Evolutionary conservation across 495 filamentous ascomycete species (phyloP).

Genomic region (Neurospora sp.): DNA sequence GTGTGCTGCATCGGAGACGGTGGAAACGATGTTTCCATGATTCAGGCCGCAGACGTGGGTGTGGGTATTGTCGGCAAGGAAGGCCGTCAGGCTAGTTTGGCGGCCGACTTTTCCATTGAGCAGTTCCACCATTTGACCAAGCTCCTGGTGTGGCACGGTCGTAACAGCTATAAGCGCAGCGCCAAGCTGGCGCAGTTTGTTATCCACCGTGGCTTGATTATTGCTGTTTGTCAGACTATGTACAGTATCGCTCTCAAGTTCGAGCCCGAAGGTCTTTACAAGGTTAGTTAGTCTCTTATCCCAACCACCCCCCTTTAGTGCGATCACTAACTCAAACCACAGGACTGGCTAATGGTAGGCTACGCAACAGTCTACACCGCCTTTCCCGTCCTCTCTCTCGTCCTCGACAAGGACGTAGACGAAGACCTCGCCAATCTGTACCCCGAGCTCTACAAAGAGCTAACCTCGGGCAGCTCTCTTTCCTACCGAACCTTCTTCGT

Average conservation of each 20-base stretch:
- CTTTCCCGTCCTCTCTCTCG: slow-evolving; percentile 87
- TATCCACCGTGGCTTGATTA: slow-evolving; percentile 93
- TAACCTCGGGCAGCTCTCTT: slow-evolving; percentile 73
- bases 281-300: slow-evolving; percentile 26
- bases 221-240: slow-evolving; percentile 91
- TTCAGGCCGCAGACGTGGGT: slow-evolving; percentile 94
- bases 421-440: slow-evolving; percentile 88
- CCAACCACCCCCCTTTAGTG: background rate
- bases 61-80: slow-evolving; percentile 98
- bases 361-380: slow-evolving; percentile 97
- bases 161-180: slow-evolving; percentile 90
- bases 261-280: slow-evolving; percentile 88
- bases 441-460: slow-evolving; percentile 93
- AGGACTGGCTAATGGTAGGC: slow-evolving; percentile 94
- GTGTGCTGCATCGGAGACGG: slow-evolving; percentile 96
- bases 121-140: slow-evolving; percentile 97
- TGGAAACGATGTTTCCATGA: slow-evolving; percentile 98
- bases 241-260: slow-evolving; percentile 87
- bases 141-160: slow-evolving; percentile 93
- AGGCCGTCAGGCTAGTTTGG: slow-evolving; percentile 85
- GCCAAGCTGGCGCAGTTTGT: slow-evolving; percentile 97
- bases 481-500: slow-evolving; percentile 91
- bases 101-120: slow-evolving; percentile 90
- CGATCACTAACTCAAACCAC: slow-evolving; percentile 11
- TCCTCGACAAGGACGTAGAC: slow-evolving; percentile 91